These are phyloP conservation scores for Ophiocordyceps sinensis DNA, from an alignment of 2,329 filamentous ascomycete species.

Conservation along the genomic window DNA sequence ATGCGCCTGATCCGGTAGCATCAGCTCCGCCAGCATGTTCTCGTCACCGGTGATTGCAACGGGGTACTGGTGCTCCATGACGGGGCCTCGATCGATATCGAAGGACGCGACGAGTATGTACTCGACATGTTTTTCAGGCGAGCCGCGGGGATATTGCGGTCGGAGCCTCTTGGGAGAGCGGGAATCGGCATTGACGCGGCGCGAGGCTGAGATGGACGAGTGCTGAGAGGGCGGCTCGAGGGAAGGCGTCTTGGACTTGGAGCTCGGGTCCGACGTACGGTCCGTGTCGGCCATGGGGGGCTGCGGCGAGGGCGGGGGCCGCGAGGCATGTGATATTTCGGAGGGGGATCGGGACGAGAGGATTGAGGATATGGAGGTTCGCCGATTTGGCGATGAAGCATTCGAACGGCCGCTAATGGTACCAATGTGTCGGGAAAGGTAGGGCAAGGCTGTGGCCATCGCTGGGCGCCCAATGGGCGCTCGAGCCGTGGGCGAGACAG, in stretches of 20 bases:
- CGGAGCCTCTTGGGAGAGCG: constrained; percentile 43
- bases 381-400: constrained; percentile 5
- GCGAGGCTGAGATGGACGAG: constrained; percentile 40
- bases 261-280: constrained; percentile 43
- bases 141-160: constrained; percentile 63
- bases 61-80: constrained; percentile 98
- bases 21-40: constrained; percentile 94
- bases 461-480: neutral
- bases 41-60: constrained; percentile 92
- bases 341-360: constrained; percentile 44
- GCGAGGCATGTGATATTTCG: constrained; percentile 38
- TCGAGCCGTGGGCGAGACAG: neutral
- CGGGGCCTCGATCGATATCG: constrained; percentile 86
- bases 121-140: constrained; percentile 85
- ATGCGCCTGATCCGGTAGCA: constrained; percentile 95
- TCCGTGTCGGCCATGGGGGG: constrained; percentile 32
- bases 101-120: constrained; percentile 97
- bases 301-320: constrained; percentile 39
- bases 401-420: constrained; percentile 13
- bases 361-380: constrained; percentile 51
- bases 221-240: constrained; percentile 46
- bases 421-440: constrained; percentile 23
- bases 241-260: constrained; percentile 45
- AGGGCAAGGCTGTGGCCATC: constrained; percentile 29
- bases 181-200: constrained; percentile 34